Percentiles rank a stretch among this genome's conserved stretches.
These are phyloP conservation scores for Carex pumila DNA, from an alignment of 176 grass and related monocot species.

Conservation along the genomic window DNA sequence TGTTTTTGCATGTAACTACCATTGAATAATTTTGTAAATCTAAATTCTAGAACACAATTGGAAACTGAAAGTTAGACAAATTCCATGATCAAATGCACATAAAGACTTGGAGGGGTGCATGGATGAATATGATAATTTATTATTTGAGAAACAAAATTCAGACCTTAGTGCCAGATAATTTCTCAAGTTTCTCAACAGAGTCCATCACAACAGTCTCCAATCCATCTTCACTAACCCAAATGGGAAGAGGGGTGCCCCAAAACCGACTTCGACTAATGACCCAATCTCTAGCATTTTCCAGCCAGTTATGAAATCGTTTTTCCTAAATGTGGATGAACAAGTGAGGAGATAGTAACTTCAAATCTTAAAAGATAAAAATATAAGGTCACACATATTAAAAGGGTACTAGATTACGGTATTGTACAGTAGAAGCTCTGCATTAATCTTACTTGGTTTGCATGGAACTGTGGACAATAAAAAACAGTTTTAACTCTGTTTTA, in stretches of 20 bases:
- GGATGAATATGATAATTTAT: constrained; percentile 9
- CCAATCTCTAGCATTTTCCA: constrained; percentile 98
- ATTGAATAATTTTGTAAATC: background rate
- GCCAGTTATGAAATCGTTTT: constrained; percentile 98
- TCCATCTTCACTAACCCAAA: constrained; percentile 92
- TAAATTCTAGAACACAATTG: background rate
- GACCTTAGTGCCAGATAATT: constrained; percentile 90
- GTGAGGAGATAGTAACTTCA: constrained; percentile 1
- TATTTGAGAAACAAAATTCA: constrained; percentile 10
- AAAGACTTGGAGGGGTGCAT: background rate
- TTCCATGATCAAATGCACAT: background rate
- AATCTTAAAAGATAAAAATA: background rate
- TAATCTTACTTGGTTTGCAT: background rate
- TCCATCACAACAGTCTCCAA: constrained; percentile 86
- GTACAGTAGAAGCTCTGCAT: background rate
- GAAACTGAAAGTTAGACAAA: constrained; percentile 17
- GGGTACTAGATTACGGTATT: background rate
- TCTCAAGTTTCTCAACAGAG: constrained; percentile 93
- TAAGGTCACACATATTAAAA: background rate
- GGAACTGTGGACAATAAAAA: background rate
- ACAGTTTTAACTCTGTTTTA: background rate
- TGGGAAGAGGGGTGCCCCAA: constrained; percentile 95
- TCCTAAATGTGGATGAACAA: constrained; percentile 43
- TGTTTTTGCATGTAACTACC: background rate
- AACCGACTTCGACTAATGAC: constrained; percentile 96